Conservation (phyloP, 2,329 filamentous ascomycete genomes). For the Leptographium radiaticola region DNA sequence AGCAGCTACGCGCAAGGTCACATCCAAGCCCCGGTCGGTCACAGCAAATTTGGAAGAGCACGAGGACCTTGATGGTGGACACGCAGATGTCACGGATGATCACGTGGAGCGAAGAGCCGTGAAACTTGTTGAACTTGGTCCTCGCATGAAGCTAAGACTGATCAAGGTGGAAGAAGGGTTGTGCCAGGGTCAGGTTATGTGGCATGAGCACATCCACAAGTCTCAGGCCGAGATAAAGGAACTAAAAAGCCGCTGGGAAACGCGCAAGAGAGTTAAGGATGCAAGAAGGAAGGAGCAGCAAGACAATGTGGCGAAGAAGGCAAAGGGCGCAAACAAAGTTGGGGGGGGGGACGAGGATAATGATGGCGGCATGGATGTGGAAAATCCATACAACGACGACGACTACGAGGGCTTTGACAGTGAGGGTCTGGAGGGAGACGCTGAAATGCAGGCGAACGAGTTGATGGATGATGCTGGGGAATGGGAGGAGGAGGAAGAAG, state of each 20-base stretch:
- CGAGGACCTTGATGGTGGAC: slow-evolving; percentile 30
- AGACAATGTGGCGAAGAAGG: slow-evolving; percentile 77
- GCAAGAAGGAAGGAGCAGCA: slow-evolving; percentile 68
- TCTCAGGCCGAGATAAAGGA: slow-evolving; percentile 61
- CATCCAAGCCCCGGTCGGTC: slow-evolving; percentile 36
- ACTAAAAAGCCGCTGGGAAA: slow-evolving; percentile 72
- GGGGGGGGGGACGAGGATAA: slow-evolving; percentile 25
- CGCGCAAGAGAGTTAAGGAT: slow-evolving; percentile 68
- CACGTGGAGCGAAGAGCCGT: slow-evolving; percentile 75
- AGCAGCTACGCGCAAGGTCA: slow-evolving; percentile 48
- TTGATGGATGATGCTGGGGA: slow-evolving; percentile 35
- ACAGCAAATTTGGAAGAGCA: slow-evolving; percentile 6
- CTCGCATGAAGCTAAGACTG: slow-evolving; percentile 74
- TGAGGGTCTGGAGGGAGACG: slow-evolving; percentile 36
- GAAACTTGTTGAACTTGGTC: slow-evolving; percentile 84
- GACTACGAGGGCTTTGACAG: slow-evolving; percentile 38
- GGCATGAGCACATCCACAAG: slow-evolving; percentile 93
- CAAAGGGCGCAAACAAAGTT: slow-evolving; percentile 11
- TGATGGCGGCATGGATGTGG: slow-evolving; percentile 24
- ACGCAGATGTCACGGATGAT: slow-evolving; percentile 26
- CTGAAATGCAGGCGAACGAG: slow-evolving; percentile 34
- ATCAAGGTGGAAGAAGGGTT: slow-evolving; percentile 95
- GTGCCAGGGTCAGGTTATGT: slow-evolving; percentile 83
- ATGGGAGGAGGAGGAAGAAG: slow-evolving; percentile 38
- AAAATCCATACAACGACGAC: slow-evolving; percentile 27